phyloP scores from a whole-genome alignment of 179 eudicot species.

The Carnegiea gigantea region DNA sequence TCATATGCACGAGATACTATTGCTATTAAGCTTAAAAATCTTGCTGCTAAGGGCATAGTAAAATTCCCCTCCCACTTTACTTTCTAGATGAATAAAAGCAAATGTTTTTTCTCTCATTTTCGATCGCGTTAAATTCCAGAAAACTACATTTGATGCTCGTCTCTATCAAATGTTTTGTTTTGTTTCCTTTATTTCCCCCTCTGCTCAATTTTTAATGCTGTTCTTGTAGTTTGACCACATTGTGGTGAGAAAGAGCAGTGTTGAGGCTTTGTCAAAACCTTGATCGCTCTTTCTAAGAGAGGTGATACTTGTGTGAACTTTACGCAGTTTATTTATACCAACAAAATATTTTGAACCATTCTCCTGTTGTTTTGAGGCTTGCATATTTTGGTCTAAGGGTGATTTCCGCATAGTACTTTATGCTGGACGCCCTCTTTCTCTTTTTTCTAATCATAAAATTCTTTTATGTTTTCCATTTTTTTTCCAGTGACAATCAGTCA shows the following conservation, averaged over 20 bases:
- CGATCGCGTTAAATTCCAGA: neutral
- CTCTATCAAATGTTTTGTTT: neutral
- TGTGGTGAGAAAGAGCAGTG: neutral
- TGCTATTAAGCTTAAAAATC: neutral
- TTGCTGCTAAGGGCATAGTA: neutral
- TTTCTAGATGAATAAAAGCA: neutral
- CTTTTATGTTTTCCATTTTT: no score
- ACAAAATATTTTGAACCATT: no score
- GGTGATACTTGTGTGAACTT: neutral
- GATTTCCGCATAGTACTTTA: neutral
- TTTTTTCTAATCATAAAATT: neutral
- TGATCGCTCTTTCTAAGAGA: neutral
- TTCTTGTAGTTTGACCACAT: neutral
- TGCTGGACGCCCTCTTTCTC: neutral
- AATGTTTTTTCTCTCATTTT: neutral
- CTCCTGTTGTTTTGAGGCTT: neutral
- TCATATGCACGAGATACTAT: neutral
- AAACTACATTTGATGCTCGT: neutral
- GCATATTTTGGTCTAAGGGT: neutral
- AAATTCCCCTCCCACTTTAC: neutral
- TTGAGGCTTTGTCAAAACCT: neutral
- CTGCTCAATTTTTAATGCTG: neutral
- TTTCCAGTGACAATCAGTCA: no score
- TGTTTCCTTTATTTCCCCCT: neutral
- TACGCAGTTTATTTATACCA: neutral